These are phyloP conservation scores for Uncinocarpus reesii DNA, from an alignment of 2,329 filamentous ascomycete genomes.

Conservation along the genomic window DNA sequence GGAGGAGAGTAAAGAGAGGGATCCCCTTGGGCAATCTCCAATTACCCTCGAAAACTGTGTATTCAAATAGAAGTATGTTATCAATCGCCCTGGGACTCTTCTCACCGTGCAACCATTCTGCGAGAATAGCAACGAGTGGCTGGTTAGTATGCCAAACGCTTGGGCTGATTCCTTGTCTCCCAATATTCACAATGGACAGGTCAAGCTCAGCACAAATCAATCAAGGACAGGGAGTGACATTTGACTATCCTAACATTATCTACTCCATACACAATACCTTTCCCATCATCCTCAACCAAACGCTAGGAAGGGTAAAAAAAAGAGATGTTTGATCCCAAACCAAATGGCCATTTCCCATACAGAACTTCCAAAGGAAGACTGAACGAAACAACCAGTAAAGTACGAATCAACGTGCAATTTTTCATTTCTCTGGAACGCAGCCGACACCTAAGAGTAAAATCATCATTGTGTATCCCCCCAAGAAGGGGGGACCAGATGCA, in stretches of 20 bases:
- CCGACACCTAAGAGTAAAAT: constrained; percentile 58
- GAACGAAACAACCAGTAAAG: constrained; percentile 39
- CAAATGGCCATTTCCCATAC: constrained; percentile 36
- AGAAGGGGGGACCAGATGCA: constrained; percentile 42
- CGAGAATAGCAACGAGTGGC: no score
- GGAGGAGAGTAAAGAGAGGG: constrained; percentile 42
- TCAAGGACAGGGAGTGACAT: no score
- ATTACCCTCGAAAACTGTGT: no score
- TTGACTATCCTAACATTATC: background rate
- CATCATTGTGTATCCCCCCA: constrained; percentile 34
- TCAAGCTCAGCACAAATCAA: no score
- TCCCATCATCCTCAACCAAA: no score
- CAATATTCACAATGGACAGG: no score
- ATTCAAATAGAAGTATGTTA: no score
- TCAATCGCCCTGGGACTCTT: no score
- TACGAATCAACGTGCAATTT: constrained; percentile 60
- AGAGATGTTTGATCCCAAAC: constrained; percentile 49
- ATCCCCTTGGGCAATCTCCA: background rate
- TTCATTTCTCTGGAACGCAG: constrained; percentile 66
- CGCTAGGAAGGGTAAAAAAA: constrained; percentile 17
- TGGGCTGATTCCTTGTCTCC: no score
- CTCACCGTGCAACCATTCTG: no score
- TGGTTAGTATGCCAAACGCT: no score
- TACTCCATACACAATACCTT: no score
- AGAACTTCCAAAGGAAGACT: constrained; percentile 17